Conservation (phyloP, 208 protist species). For the Acanthamoeba lenticulata region DNA sequence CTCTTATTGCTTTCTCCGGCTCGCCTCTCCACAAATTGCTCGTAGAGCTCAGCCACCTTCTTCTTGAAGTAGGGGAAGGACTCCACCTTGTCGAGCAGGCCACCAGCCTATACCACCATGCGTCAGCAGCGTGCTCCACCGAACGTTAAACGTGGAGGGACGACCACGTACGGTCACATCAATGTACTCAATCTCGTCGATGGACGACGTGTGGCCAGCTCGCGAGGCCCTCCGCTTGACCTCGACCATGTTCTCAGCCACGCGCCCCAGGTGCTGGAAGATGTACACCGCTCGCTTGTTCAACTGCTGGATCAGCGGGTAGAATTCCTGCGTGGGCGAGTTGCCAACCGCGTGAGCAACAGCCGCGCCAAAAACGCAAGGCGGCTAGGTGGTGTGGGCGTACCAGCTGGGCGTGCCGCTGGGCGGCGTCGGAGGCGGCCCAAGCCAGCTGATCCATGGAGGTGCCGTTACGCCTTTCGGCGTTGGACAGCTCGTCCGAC, state of each 20-base stretch:
- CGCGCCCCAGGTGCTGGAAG: conserved; percentile 72
- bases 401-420: conserved; percentile 73
- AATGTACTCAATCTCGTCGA: conserved; percentile 31
- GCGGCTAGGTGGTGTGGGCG: neutral
- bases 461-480: conserved; percentile 72
- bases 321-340: neutral
- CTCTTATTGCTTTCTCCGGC: neutral
- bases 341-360: conserved; percentile 71
- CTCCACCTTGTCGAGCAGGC: conserved; percentile 20
- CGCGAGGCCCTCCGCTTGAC: neutral
- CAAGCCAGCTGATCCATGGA: conserved; percentile 78
- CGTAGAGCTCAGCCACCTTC: conserved; percentile 60
- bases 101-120: neutral
- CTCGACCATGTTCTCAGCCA: conserved; percentile 75
- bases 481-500: conserved; percentile 80
- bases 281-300: conserved; percentile 77
- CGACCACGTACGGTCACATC: neutral
- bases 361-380: conserved; percentile 8
- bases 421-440: conserved; percentile 77
- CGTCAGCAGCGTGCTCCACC: neutral
- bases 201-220: conserved; percentile 14
- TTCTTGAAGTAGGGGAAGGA: conserved; percentile 43
- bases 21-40: conserved; percentile 6
- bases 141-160: no score
- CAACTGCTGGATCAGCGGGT: neutral